A percentile compares a stretch with the other conserved stretches of the same genome.
phyloP scores from a whole-genome alignment of 352 stramenopile genomes.

The Elongisporangium prolatum region DNA sequence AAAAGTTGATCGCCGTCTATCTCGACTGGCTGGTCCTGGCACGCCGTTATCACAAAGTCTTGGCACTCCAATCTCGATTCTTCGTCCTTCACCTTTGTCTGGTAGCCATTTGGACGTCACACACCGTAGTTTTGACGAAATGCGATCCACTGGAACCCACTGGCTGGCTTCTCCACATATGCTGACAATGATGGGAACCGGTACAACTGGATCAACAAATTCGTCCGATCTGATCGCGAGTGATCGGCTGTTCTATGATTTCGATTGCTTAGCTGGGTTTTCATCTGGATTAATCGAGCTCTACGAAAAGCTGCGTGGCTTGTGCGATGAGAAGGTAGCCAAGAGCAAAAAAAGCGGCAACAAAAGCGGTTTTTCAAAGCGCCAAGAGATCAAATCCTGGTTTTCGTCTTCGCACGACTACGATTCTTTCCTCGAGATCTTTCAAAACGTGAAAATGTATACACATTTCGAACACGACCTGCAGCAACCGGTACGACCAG shows the following conservation, averaged over 20 bases:
- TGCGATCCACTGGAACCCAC: slow-evolving; percentile 28
- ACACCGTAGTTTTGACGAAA: slow-evolving; percentile 37
- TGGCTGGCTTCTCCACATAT: background rate
- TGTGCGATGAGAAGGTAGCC: slow-evolving; percentile 59
- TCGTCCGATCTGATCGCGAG: background rate
- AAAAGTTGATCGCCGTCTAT: slow-evolving; percentile 31
- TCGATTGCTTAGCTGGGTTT: slow-evolving; percentile 49
- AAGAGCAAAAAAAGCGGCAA: slow-evolving; percentile 44
- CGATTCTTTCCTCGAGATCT: slow-evolving; percentile 76
- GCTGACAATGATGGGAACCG: background rate
- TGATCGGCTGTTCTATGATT: slow-evolving; percentile 60
- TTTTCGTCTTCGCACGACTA: slow-evolving; percentile 83
- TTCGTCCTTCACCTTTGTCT: background rate
- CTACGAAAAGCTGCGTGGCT: slow-evolving; percentile 49
- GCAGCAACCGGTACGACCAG: background rate
- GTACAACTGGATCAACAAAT: background rate
- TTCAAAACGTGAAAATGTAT: slow-evolving; percentile 47
- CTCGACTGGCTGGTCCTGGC: slow-evolving; percentile 17
- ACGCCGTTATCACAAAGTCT: slow-evolving; percentile 14
- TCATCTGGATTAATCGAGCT: slow-evolving; percentile 55
- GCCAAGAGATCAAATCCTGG: slow-evolving; percentile 81
- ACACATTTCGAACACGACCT: slow-evolving; percentile 38
- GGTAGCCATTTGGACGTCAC: slow-evolving; percentile 16
- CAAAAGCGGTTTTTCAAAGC: slow-evolving; percentile 52
- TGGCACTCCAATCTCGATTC: background rate